Evolutionary conservation across 1,284 basidiomycete species (phyloP).

Genomic region (Boletus smithii): DNA sequence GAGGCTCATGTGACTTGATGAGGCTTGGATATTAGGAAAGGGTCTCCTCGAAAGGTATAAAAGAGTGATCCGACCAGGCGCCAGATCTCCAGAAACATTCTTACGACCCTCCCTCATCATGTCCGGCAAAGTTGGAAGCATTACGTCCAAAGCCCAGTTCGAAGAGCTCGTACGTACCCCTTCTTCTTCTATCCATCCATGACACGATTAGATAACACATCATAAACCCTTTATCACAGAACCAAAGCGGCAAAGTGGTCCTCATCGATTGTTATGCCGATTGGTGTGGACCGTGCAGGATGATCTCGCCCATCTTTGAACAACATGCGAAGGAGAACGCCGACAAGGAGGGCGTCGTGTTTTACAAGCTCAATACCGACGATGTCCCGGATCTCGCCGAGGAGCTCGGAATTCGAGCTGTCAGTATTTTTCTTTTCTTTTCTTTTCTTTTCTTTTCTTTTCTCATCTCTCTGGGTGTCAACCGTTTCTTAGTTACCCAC

Average conservation of each 20-base stretch:
- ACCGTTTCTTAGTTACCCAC: slow-evolving; percentile 60
- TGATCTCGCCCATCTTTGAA: slow-evolving; percentile 67
- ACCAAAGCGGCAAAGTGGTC: slow-evolving; percentile 37
- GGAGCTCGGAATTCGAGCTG: slow-evolving; percentile 54
- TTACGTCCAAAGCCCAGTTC: slow-evolving; percentile 12
- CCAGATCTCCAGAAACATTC: background rate
- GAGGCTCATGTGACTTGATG: background rate
- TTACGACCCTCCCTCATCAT: background rate
- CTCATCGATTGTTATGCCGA: slow-evolving; percentile 61
- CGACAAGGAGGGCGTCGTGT: slow-evolving; percentile 44
- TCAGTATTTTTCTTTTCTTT: slow-evolving; percentile 22
- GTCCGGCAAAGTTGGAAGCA: slow-evolving; percentile 6
- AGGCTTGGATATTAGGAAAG: too few species aligned
- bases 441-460: background rate
- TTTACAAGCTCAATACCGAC: slow-evolving; percentile 72
- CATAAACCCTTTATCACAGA: slow-evolving; percentile 2
- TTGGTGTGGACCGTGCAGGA: slow-evolving; percentile 64
- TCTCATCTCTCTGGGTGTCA: background rate
- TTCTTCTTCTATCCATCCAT: too few species aligned
- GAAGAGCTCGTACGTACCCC: slow-evolving; percentile 12
- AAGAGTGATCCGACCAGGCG: background rate
- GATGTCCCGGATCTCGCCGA: slow-evolving; percentile 36
- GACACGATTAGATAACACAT: background rate
- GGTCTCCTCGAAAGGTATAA: too few species aligned
- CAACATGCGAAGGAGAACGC: slow-evolving; percentile 38